Base-by-base conservation (phyloP, 768 basidiomycete genomes). In the Tremella yokohamensis region DNA sequence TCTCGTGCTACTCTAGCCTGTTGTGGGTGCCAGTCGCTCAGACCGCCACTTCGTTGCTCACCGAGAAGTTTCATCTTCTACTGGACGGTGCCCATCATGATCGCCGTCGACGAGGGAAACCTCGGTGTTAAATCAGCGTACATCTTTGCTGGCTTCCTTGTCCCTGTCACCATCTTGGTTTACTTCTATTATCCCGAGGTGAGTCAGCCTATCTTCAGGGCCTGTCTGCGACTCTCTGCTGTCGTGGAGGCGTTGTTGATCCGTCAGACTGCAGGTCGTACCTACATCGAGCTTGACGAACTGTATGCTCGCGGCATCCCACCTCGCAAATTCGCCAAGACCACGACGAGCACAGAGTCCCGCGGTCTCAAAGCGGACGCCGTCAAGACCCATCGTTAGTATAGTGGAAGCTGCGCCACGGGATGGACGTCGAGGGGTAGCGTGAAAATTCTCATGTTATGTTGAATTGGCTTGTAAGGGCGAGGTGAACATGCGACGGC, bases 271-370 rank as follows among this genome's bases (percentile, higher is more conserved):
- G 63, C 61, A 42, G 60, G 57, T 7, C 45, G 68, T 24, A 62
- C 66, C 0, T 69, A 60, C 52, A 49, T 49, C 18, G 68, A 73
- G 47, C 40, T 73, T 20, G 71, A 73, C 53, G 67, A 66, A 42
- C 40, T 76, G 29, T 76, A 68, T 58, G 68, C 63, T 19, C 58
- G 58, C 25, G 57, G 54, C 8, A 48, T 73, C 15, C 52, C 69
- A 1, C 63, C 71, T 12, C 48, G 73, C 39, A 62, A 69, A 49
- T 70, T 70, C 19, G 38, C 19, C 3, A 57, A 24, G 22, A 50
- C 56, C 56, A 48, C 24, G 26, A 58, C 57, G 6, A 34, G 11
- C 29, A 11, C 29, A 6, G 29, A 34, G 29, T 4, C 29, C 29
- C 6, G 11, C 6, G 29, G 29, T 4, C 29, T 34, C 6, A 34